These are phyloP conservation scores for Suillus lakei DNA, from an alignment of 768 basidiomycete genomes.

Conservation along the genomic window DNA sequence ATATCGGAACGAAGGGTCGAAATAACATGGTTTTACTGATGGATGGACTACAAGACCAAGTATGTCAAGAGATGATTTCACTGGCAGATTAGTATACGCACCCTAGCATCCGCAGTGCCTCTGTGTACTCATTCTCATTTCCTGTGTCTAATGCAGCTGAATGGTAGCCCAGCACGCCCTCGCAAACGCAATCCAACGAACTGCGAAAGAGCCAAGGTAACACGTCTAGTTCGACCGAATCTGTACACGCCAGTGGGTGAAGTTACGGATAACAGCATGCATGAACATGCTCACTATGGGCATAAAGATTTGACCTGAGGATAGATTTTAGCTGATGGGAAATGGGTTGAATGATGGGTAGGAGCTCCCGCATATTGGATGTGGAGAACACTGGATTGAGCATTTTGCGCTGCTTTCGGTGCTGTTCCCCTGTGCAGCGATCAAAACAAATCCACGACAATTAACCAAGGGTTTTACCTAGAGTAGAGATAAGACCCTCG, in stretches of 20 bases:
- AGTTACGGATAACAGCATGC: not conserved
- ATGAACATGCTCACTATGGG: not conserved
- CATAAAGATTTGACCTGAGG: not conserved
- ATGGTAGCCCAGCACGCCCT: constrained; percentile 28
- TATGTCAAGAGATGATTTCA: not conserved
- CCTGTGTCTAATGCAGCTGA: constrained; percentile 24
- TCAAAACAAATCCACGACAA: not conserved
- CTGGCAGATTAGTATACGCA: constrained; percentile 9
- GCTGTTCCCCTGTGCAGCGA: constrained; percentile 6
- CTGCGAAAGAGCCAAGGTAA: constrained; percentile 25
- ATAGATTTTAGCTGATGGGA: constrained; percentile 9
- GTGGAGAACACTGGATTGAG: constrained; percentile 11
- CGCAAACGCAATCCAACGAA: constrained; percentile 30
- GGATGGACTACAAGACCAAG: constrained; percentile 10
- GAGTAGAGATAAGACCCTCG: constrained; percentile 30
- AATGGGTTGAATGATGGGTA: constrained; percentile 22
- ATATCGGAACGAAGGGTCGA: constrained; percentile 22
- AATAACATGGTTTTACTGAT: constrained; percentile 16
- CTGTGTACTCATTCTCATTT: constrained; percentile 19
- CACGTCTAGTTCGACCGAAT: constrained; percentile 26
- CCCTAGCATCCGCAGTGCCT: constrained; percentile 24
- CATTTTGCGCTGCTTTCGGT: constrained; percentile 9
- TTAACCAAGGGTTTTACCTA: constrained; percentile 14
- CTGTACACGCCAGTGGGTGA: not conserved
- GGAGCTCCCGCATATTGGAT: constrained; percentile 6